A percentile compares a stretch with the other conserved stretches of the same genome.
Evolutionary conservation across 1,284 basidiomycete genomes (phyloP).

Genomic region (Naganishia sp.): DNA sequence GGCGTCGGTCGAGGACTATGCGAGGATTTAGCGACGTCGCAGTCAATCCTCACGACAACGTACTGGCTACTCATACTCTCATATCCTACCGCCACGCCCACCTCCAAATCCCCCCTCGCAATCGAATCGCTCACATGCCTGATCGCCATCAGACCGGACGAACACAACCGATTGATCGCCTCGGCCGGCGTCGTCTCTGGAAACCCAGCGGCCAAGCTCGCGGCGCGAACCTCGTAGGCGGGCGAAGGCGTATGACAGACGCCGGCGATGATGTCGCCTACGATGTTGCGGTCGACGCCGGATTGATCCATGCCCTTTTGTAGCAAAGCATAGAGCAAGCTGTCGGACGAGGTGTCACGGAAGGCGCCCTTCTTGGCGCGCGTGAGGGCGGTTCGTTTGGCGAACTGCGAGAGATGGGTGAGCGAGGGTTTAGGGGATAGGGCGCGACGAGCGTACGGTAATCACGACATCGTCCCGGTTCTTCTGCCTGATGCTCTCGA

Average conservation of each 20-base stretch:
- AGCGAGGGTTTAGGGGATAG: slow-evolving; percentile 66
- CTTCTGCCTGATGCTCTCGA: slow-evolving; percentile 52
- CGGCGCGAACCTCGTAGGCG: slow-evolving; percentile 72
- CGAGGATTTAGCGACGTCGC: slow-evolving; percentile 14
- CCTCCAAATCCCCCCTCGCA: slow-evolving; percentile 63
- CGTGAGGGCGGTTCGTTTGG: slow-evolving; percentile 38
- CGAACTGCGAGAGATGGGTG: slow-evolving; percentile 73
- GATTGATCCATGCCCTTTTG: slow-evolving; percentile 35
- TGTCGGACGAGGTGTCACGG: slow-evolving; percentile 37
- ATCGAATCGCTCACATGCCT: slow-evolving; percentile 77
- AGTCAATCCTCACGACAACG: slow-evolving; percentile 39
- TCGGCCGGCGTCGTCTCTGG: slow-evolving; percentile 73
- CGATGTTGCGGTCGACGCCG: slow-evolving; percentile 34
- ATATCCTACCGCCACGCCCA: slow-evolving; percentile 77
- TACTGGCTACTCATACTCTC: slow-evolving; percentile 84
- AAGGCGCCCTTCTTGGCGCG: slow-evolving; percentile 39
- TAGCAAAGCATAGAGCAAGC: slow-evolving; percentile 37
- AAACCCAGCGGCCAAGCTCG: slow-evolving; percentile 77
- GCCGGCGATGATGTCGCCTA: slow-evolving; percentile 37
- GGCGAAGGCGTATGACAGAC: slow-evolving; percentile 85
- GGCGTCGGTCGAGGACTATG: slow-evolving; percentile 73
- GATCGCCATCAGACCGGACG: slow-evolving; percentile 82
- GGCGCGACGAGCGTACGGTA: slow-evolving; percentile 76
- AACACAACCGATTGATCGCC: slow-evolving; percentile 79
- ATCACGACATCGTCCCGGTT: slow-evolving; percentile 79